Conservation (phyloP, 108 stramenopile genomes). For the Epipyxis sp. region DNA sequence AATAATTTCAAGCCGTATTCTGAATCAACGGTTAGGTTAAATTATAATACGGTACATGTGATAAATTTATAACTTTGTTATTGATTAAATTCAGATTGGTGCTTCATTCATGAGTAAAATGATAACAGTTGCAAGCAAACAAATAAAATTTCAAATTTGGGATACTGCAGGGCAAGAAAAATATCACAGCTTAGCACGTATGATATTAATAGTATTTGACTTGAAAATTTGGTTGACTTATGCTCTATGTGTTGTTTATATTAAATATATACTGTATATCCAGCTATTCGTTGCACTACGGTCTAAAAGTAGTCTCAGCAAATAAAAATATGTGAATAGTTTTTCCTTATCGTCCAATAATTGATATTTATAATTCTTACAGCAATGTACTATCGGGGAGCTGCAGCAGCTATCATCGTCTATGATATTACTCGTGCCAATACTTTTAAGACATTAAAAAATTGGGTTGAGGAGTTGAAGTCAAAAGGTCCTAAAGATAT, state of each 20-base stretch:
- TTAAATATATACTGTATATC: background rate
- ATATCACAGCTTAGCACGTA: slow-evolving; percentile 68
- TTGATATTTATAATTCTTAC: background rate
- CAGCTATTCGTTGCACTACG: too few species aligned
- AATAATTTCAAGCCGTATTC: slow-evolving; percentile 55
- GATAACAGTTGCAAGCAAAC: slow-evolving; percentile 47
- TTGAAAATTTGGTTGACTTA: background rate
- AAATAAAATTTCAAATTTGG: slow-evolving; percentile 70
- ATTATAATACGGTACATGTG: background rate
- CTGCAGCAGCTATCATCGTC: slow-evolving; percentile 55
- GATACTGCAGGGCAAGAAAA: slow-evolving; percentile 86
- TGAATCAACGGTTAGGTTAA: slow-evolving; percentile 51
- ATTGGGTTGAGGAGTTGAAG: slow-evolving; percentile 52
- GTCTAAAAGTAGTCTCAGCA: too few species aligned
- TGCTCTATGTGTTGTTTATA: background rate
- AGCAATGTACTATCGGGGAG: slow-evolving; percentile 68
- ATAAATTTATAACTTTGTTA: background rate
- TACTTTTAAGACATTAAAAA: slow-evolving; percentile 54
- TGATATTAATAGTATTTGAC: slow-evolving; percentile 22
- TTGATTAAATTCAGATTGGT: background rate
- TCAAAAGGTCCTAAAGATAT: slow-evolving; percentile 48
- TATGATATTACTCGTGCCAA: slow-evolving; percentile 43
- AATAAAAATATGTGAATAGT: too few species aligned
- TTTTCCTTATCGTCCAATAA: background rate
- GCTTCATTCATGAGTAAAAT: slow-evolving; percentile 51